Evolutionary conservation across 768 basidiomycete species (phyloP), one percentile per base, ranked within the genome.

Genomic region (Nidularia pulvinata): DNA sequence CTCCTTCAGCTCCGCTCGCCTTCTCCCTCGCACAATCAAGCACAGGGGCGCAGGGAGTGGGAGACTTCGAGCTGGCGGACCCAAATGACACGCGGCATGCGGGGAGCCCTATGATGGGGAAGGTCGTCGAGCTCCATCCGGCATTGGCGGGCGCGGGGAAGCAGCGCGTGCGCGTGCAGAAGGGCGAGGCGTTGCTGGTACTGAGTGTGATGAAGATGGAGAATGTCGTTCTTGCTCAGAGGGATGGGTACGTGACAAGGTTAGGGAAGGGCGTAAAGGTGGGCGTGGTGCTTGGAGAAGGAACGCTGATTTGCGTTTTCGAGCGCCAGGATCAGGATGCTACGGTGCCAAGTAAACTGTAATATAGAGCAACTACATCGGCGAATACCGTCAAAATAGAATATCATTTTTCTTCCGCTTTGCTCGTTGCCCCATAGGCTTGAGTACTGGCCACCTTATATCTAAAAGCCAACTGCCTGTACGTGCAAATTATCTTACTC

Each of bases 171-270:
- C 30, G 46, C 13, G 61, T 74, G 30, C 66, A 55, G 37, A 69
- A 65, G 53, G 74, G 72, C 3, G 71, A 75, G 11, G 56, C 67
- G 3, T 22, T 75, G 16, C 51, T 70, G 25, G 60, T 70, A 7
- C 47, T 75, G 36, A 75, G 69, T 39, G 67, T 70, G 22, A 75
- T 75, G 74, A 75, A 75, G 65, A 75, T 75, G 72, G 74, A 75
- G 53, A 74, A 63, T 51, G 58, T 61, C 4, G 53, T 75, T 16
- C 43, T 55, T 4, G 65, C 69, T 10, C 67, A 68, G 0, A 53
- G 49, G 33, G 68, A 70, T 59, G 70, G 69, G 33, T 52, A 58
- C 47, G 57, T 75, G 4, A 60, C 61, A 47, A 60, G 65, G 43
- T 37, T 63, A 22, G 73, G 72, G 6, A 69, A 63, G 45, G 72